Conservation (phyloP, 1,139 yeast genomes). For the Lodderomyces theae region DNA sequence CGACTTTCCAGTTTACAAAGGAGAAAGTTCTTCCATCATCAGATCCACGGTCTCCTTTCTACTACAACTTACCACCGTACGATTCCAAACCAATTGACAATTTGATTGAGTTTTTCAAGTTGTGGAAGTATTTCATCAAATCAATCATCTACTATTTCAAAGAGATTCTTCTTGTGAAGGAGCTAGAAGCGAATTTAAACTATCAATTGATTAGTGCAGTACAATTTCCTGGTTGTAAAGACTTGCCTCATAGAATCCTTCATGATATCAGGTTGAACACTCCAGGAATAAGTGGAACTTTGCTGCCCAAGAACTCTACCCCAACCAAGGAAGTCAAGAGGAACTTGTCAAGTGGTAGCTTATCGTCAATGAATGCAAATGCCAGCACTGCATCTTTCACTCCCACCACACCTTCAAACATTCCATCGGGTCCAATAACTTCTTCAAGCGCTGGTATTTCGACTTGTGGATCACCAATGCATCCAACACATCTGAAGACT, state of each 20-base stretch:
- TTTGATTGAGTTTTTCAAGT: constrained; percentile 56
- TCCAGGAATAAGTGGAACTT: constrained; percentile 10
- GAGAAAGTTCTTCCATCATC: constrained; percentile 36
- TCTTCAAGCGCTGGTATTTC: constrained; percentile 1
- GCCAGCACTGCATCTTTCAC: constrained; percentile 1
- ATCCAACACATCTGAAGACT: not conserved
- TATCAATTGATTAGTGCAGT: constrained; percentile 60
- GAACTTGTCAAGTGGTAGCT: constrained; percentile 19
- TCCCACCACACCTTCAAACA: not conserved
- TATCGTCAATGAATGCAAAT: constrained; percentile 7
- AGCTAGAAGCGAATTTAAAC: constrained; percentile 65
- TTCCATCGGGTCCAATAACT: constrained; percentile 1
- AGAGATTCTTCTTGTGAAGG: constrained; percentile 63
- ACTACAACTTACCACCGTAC: constrained; percentile 35
- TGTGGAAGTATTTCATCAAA: constrained; percentile 69
- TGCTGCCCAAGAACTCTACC: constrained; percentile 19
- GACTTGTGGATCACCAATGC: not conserved
- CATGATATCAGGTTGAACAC: constrained; percentile 12
- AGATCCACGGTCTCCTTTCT: constrained; percentile 40
- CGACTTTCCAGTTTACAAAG: constrained; percentile 20
- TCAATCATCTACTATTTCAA: constrained; percentile 60
- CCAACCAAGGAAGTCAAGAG: constrained; percentile 26
- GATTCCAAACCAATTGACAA: constrained; percentile 50
- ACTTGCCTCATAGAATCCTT: constrained; percentile 26
- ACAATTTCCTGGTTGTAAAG: constrained; percentile 51